Evolutionary conservation across 768 basidiomycete genomes (phyloP).

Genomic region (Stropharia rugosoannulata): DNA sequence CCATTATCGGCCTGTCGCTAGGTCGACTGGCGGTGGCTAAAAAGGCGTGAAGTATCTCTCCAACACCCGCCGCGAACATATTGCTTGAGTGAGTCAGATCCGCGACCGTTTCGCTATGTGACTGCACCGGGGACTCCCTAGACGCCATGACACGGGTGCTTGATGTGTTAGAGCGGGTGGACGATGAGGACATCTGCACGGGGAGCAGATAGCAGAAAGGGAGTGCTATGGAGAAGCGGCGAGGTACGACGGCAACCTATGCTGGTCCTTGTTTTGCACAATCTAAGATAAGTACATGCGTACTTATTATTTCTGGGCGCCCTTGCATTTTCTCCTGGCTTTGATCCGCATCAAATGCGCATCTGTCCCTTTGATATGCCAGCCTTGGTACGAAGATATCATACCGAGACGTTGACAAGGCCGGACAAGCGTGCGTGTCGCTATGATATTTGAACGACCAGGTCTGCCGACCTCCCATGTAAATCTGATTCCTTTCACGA

Average conservation of each 20-base stretch:
- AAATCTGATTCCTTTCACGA: too few species aligned
- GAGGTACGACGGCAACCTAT: too few species aligned
- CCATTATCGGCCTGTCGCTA: constrained; percentile 27
- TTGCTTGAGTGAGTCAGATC: constrained; percentile 25
- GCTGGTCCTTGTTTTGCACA: background rate
- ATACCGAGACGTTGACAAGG: too few species aligned
- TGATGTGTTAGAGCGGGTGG: constrained; percentile 13
- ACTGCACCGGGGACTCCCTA: constrained; percentile 10
- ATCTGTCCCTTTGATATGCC: too few species aligned
- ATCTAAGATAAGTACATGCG: background rate
- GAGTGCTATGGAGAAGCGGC: too few species aligned
- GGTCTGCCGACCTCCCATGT: too few species aligned
- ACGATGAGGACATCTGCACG: background rate
- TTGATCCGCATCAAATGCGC: constrained; percentile 9
- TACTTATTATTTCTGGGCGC: too few species aligned
- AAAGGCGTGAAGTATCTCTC: constrained; percentile 29
- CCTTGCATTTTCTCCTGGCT: background rate
- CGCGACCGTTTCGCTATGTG: constrained; percentile 13
- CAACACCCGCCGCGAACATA: constrained; percentile 30
- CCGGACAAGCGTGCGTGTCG: too few species aligned
- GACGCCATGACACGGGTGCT: constrained; percentile 16
- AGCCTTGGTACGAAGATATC: too few species aligned
- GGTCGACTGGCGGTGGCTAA: constrained; percentile 16
- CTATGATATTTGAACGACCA: too few species aligned
- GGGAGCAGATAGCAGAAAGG: too few species aligned